A percentile compares a stretch with the other conserved stretches of the same genome.
Evolutionary conservation across 257 asterid genomes (phyloP).

Genomic region (Prunella vulgaris): DNA sequence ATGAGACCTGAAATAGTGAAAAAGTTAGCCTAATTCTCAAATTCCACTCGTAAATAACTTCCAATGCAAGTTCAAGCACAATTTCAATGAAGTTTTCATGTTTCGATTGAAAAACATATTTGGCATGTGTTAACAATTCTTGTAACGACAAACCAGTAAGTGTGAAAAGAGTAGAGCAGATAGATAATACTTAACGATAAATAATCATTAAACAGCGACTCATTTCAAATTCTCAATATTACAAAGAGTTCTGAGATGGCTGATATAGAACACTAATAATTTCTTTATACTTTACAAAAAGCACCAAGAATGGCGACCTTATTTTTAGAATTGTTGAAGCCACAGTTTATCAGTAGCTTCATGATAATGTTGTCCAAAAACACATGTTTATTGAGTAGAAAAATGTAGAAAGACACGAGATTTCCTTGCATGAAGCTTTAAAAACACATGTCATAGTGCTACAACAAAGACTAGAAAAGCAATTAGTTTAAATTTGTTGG

Average conservation of each 20-base stretch:
- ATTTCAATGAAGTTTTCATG: background rate
- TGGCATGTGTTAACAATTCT: background rate
- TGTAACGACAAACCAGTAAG: background rate
- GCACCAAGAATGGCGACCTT: background rate
- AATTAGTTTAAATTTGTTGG: background rate
- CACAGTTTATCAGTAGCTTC: conserved; percentile 4
- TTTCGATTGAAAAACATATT: background rate
- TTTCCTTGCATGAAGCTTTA: background rate
- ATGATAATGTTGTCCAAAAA: background rate
- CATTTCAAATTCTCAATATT: background rate
- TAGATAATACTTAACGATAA: background rate
- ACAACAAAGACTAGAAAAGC: background rate
- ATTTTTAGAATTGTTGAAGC: background rate
- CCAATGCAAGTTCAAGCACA: background rate
- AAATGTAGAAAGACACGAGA: background rate
- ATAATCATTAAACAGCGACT: background rate
- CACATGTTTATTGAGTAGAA: background rate
- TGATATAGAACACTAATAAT: background rate
- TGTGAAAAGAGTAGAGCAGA: background rate
- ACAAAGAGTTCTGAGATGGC: background rate
- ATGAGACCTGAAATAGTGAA: background rate
- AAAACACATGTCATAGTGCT: background rate
- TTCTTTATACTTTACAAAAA: background rate
- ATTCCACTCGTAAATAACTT: background rate
- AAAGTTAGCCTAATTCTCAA: background rate